These are phyloP conservation scores for Cyamopsis tetragonoloba DNA, from an alignment of 306 rosid species.

Conservation along the genomic window DNA sequence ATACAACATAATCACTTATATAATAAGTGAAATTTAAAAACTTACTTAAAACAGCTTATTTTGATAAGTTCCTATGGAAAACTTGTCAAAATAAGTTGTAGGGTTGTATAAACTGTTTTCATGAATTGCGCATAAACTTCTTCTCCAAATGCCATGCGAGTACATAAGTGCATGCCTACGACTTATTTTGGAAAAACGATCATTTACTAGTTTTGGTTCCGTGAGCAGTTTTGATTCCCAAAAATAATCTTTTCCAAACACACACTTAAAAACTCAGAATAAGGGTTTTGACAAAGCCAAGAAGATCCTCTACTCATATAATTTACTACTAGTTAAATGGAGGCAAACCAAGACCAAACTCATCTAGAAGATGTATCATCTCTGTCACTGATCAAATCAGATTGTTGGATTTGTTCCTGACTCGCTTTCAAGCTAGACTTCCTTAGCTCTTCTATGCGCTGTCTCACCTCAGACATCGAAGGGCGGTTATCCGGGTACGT, in stretches of 20 bases:
- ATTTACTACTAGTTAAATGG: background rate
- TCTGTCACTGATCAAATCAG: slow-evolving; percentile 34
- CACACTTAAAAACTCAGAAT: too few relatives aligned
- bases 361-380: slow-evolving; percentile 37
- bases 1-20: slow-evolving; percentile 37
- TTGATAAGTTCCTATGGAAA: too few relatives aligned
- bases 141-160: too few relatives aligned
- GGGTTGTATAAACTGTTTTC: too few relatives aligned
- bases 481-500: slow-evolving; percentile 62
- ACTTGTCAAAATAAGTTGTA: too few relatives aligned
- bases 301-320: background rate
- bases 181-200: too few relatives aligned
- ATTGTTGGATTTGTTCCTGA: slow-evolving; percentile 42
- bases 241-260: too few relatives aligned
- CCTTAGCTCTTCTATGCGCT: slow-evolving; percentile 45
- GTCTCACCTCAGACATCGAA: slow-evolving; percentile 49
- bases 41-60: too few relatives aligned
- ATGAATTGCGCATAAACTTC: too few relatives aligned
- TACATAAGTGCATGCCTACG: too few relatives aligned
- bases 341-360: background rate
- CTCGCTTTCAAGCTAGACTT: slow-evolving; percentile 33
- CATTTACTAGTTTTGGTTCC: too few relatives aligned
- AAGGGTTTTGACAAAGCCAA: slow-evolving; percentile 20
- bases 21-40: slow-evolving; percentile 10
- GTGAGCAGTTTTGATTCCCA: too few relatives aligned